Evolutionary conservation across 345 rosid species (phyloP), one percentile per base, ranked within the genome.

Genomic region (Physaria fendleri): DNA sequence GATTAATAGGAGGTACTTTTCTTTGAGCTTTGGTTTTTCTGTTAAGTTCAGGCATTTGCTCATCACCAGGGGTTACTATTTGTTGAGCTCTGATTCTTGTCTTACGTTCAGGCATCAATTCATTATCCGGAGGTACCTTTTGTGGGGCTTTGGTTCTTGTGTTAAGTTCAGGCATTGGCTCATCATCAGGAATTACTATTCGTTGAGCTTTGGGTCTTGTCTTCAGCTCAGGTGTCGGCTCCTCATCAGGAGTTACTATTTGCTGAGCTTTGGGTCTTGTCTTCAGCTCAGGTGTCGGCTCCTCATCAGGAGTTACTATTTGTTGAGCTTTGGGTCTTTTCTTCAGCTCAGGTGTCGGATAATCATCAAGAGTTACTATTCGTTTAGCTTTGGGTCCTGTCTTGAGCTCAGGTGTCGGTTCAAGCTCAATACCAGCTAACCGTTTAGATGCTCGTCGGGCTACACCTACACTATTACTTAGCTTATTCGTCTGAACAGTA

Each of bases 401-500:
- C 52, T 78, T 68, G 25, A 82, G 71, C 71, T 87, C 92, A 54
- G 84, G 82, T 24, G 69, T 68, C 20, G 84, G 85, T 62, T 87
- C 83, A 52, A 81, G 85, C 38, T 81, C 81, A 54, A 89, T 57
- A 35, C 95, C 97, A 71, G 99, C 91, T 61, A 94, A 90, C 14
- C 97, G 82, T 71, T 82, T 90, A 65, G 99, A 94, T 65, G 88
- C 66, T 52, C 96, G 78, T 23, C 87, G 82, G 33, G 92, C 79
- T 48, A 75, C n/a, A n/a, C n/a, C n/a, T n/a, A n/a, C 43, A 33
- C 72, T 63, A 21, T 64, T 20, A 33, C 28, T 15, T 40, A 63
- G 32, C 14, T 52, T 60, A 8, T 35, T 33, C 63, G 58, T 76
- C 62, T 42, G 47, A 56, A 12, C 70, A 67, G 56, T 75, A 52